Evolutionary conservation across 2,329 filamentous ascomycete genomes (phyloP).

Genomic region (Hymenoscyphus fraxineus): DNA sequence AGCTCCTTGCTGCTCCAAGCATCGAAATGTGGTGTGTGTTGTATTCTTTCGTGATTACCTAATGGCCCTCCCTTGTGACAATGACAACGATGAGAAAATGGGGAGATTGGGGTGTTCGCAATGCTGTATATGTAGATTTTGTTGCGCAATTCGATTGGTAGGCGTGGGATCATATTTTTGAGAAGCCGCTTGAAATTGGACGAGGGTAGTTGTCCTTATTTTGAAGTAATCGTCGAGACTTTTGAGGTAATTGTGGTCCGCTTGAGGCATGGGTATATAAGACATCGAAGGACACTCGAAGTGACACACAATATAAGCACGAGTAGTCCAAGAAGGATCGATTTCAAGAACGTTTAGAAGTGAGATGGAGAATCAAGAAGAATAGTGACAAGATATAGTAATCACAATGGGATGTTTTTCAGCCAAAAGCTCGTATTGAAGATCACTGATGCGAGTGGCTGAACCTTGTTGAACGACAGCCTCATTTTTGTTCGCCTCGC

Average conservation of each 20-base stretch:
- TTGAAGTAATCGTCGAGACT: neutral
- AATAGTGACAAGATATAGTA: neutral
- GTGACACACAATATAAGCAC: too few relatives aligned
- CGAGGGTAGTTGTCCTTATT: neutral
- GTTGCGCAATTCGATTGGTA: neutral
- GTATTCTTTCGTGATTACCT: neutral
- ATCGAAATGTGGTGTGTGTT: neutral
- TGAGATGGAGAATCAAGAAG: neutral
- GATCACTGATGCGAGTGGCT: neutral
- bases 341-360: too few relatives aligned
- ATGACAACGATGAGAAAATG: neutral
- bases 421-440: neutral
- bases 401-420: neutral
- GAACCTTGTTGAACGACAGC: neutral
- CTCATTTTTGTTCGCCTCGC: slow-evolving; percentile 1
- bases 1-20: neutral
- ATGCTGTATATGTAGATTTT: neutral
- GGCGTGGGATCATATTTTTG: neutral
- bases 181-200: neutral
- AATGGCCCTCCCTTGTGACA: neutral
- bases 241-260: neutral
- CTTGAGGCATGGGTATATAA: neutral
- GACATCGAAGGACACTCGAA: too few relatives aligned
- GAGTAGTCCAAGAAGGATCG: too few relatives aligned
- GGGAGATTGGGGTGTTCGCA: neutral